Percentiles rank a stretch among this genome's conserved stretches.
Evolutionary conservation across 1,284 basidiomycete genomes (phyloP).

Genomic region (Naganishia liquefaciens): DNA sequence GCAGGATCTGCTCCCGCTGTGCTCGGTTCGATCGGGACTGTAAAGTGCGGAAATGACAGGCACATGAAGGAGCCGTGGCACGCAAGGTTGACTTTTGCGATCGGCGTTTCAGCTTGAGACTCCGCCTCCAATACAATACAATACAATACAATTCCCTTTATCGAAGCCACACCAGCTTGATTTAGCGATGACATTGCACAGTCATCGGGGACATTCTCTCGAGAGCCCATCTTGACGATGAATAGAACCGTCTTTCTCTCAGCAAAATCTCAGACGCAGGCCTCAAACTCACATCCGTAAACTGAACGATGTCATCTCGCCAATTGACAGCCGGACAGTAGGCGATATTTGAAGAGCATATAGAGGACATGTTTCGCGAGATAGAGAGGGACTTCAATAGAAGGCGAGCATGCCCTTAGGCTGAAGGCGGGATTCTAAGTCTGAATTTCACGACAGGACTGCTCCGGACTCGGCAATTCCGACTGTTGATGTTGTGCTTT

Average conservation of each 20-base stretch:
- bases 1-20: no score
- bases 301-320: neutral
- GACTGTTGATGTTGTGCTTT: slow-evolving; percentile 8
- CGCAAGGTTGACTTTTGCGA: neutral
- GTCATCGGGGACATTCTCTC: no score
- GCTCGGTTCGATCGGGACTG: no score
- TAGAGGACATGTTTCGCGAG: slow-evolving; percentile 15
- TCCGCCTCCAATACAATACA: no score
- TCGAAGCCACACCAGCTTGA: no score
- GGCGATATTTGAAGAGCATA: slow-evolving; percentile 15
- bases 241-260: no score
- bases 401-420: neutral
- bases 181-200: no score
- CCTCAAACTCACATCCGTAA: no score
- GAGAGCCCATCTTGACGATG: no score
- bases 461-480: slow-evolving; percentile 10
- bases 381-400: slow-evolving; percentile 22
- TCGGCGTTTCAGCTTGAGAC: slow-evolving; percentile 12
- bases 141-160: no score
- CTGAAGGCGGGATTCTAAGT: no score
- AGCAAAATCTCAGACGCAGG: no score
- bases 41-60: neutral
- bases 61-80: neutral
- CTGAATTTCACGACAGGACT: neutral
- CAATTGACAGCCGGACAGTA: slow-evolving; percentile 12